Conservation (phyloP, 305 asterid species). For the Caryopteris hybrid region DNA sequence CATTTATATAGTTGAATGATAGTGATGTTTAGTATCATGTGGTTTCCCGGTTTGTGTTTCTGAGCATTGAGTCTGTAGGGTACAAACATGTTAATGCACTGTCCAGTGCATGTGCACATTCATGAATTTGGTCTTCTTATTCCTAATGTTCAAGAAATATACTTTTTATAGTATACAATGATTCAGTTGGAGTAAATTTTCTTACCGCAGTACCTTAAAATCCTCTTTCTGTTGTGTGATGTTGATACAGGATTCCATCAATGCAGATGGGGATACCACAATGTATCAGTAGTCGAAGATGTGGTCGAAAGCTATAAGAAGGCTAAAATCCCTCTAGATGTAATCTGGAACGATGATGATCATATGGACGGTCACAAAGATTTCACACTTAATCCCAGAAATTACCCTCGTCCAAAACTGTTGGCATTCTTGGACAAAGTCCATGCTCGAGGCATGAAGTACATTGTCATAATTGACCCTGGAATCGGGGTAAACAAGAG, state of each 20-base stretch:
- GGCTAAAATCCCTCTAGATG: slow-evolving; percentile 87
- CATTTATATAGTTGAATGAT: no score
- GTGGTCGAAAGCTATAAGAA: slow-evolving; percentile 71
- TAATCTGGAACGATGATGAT: slow-evolving; percentile 93
- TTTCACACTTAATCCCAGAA: slow-evolving; percentile 76
- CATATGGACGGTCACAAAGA: slow-evolving; percentile 93
- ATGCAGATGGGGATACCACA: slow-evolving; percentile 97
- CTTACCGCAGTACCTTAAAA: no score
- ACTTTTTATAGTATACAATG: no score
- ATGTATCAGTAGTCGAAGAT: slow-evolving; percentile 78
- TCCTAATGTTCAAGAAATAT: no score
- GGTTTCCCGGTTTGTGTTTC: no score
- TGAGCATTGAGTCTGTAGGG: neutral
- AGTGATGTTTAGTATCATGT: no score
- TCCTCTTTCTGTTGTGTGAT: no score
- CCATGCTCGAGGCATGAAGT: slow-evolving; percentile 81
- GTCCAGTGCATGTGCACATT: no score
- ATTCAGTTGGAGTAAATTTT: no score
- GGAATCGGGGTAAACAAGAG: slow-evolving; percentile 73
- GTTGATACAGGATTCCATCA: slow-evolving; percentile 82
- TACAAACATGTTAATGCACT: slow-evolving; percentile 8
- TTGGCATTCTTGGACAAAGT: slow-evolving; percentile 65
- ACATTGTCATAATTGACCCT: slow-evolving; percentile 85
- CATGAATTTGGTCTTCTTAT: no score
- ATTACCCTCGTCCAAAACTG: slow-evolving; percentile 70